Evolutionary conservation across 495 filamentous ascomycete species (phyloP).

Genomic region (Aspergillus coremiiformis): DNA sequence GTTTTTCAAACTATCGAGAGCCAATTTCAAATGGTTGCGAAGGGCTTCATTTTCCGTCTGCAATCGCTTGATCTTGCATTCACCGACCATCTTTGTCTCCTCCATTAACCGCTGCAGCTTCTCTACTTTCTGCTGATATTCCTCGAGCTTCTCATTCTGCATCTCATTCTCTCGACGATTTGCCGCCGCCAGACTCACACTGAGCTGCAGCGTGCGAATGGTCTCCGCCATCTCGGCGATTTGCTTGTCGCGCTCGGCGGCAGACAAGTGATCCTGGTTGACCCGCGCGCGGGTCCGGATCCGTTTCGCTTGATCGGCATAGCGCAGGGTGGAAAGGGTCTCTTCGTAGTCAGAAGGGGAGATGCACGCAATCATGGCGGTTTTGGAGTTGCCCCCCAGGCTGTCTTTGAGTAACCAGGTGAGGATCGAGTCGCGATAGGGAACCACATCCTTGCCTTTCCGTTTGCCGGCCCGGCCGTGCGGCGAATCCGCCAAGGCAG

Average conservation of each 20-base stretch:
- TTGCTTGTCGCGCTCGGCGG: conserved; percentile 86
- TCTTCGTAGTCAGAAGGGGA: conserved; percentile 94
- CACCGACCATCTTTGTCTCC: conserved; percentile 75
- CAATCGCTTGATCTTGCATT: conserved; percentile 82
- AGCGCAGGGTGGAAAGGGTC: conserved; percentile 89
- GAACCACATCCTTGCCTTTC: conserved; percentile 65
- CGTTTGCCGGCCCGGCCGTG: conserved; percentile 43
- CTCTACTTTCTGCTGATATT: conserved; percentile 80
- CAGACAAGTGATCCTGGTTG: conserved; percentile 83
- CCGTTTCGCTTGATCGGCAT: conserved; percentile 94
- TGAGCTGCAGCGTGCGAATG: conserved; percentile 75
- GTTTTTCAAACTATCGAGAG: conserved; percentile 78
- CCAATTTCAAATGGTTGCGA: conserved; percentile 75
- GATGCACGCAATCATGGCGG: conserved; percentile 98
- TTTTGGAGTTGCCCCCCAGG: conserved; percentile 92
- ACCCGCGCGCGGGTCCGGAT: conserved; percentile 96
- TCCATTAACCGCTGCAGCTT: conserved; percentile 92
- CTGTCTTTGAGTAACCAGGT: conserved; percentile 96
- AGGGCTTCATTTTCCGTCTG: conserved; percentile 86
- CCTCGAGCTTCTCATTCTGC: conserved; percentile 70
- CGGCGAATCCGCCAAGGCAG: conserved; percentile 84
- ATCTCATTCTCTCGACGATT: conserved; percentile 44
- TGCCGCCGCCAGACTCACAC: conserved; percentile 47
- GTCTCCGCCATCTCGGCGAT: conserved; percentile 91
- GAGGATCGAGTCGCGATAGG: conserved; percentile 93